These are phyloP conservation scores for Phytophthora citricola DNA, from an alignment of 352 stramenopile species.

Conservation along the genomic window DNA sequence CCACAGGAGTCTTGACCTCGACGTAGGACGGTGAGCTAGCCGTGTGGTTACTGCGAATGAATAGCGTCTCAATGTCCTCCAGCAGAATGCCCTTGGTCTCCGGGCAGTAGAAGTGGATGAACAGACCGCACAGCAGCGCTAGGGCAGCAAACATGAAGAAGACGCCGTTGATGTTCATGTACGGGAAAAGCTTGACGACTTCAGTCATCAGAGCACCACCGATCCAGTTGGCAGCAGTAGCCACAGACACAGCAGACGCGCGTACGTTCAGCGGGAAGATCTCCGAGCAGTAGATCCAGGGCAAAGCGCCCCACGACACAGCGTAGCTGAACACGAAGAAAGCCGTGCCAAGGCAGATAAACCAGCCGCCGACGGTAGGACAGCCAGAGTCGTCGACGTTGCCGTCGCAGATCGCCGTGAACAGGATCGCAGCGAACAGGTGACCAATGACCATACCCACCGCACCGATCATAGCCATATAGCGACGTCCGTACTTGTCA, in stretches of 20 bases:
- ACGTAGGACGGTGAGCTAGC: conserved; percentile 31
- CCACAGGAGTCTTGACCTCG: conserved; percentile 36
- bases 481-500: conserved; percentile 42
- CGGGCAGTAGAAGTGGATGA: conserved; percentile 36
- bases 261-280: conserved; percentile 59
- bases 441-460: conserved; percentile 48
- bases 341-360: conserved; percentile 44
- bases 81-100: conserved; percentile 39
- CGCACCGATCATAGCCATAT: conserved; percentile 44
- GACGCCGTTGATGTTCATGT: conserved; percentile 37
- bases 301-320: conserved; percentile 38
- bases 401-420: conserved; percentile 42
- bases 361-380: conserved; percentile 40
- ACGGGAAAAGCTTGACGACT: conserved; percentile 35
- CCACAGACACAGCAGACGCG: conserved; percentile 48
- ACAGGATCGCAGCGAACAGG: conserved; percentile 43
- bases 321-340: conserved; percentile 53
- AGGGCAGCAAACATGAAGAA: conserved; percentile 36
- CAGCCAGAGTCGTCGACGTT: conserved; percentile 37
- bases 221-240: conserved; percentile 50
- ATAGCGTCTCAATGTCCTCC: conserved; percentile 37
- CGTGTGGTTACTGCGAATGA: conserved; percentile 28
- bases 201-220: conserved; percentile 49
- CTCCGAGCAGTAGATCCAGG: conserved; percentile 67
- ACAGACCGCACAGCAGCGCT: conserved; percentile 13